A percentile compares a stretch with the other conserved stretches of the same genome.
Evolutionary conservation across 805 yeast genomes (phyloP).

Genomic region (Yarrowia yakushimensis): DNA sequence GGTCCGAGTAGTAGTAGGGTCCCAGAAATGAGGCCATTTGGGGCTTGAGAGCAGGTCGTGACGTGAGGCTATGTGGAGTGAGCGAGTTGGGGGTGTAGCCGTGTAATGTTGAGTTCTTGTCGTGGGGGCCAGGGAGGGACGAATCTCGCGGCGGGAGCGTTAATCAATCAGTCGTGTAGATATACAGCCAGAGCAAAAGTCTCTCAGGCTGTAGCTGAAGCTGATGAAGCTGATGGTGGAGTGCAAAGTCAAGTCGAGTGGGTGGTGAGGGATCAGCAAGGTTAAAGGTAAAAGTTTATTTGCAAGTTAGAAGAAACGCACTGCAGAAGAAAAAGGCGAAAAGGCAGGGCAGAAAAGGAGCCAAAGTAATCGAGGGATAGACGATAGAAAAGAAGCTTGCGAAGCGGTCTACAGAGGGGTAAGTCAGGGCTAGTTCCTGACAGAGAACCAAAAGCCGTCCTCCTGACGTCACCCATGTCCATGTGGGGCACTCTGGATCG

Average conservation of each 20-base stretch:
- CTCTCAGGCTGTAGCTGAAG: not conserved
- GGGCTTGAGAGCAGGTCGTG: not conserved
- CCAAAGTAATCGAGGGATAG: not conserved
- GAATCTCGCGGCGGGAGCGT: not conserved
- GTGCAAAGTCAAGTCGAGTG: not conserved
- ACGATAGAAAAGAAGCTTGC: not conserved
- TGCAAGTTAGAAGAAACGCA: not conserved
- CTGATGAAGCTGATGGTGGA: not conserved
- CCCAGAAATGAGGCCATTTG: constrained; percentile 22
- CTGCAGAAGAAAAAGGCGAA: not conserved
- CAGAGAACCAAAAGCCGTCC: too few species aligned
- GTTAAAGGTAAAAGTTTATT: not conserved
- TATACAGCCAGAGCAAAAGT: not conserved
- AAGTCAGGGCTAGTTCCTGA: not conserved
- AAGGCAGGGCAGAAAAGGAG: not conserved
- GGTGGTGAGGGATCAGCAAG: not conserved
- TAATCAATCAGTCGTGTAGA: not conserved
- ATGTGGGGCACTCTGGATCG: not conserved
- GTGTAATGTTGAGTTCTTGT: not conserved
- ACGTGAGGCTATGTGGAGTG: not conserved
- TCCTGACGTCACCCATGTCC: too few species aligned
- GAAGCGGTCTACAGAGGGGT: not conserved
- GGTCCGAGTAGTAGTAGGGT: constrained; percentile 14
- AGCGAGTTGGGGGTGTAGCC: not conserved
- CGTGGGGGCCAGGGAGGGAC: not conserved